Percentiles rank a stretch among this genome's conserved stretches.
Evolutionary conservation across 2,329 filamentous ascomycete genomes (phyloP).

Genomic region (Arthrobotrys entomopaga): DNA sequence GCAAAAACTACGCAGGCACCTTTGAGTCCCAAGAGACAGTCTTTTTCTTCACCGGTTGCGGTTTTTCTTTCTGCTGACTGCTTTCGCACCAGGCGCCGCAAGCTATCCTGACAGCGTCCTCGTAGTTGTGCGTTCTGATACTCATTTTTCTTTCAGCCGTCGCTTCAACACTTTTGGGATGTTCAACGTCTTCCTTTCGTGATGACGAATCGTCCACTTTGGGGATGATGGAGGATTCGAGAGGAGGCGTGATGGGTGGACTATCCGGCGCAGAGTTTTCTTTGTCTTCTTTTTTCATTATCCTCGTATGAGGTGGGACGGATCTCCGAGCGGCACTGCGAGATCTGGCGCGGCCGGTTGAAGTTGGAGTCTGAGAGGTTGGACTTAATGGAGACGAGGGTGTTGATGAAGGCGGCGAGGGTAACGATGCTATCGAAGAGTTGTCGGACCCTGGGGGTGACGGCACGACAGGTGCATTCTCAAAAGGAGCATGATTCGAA

Average conservation of each 20-base stretch:
- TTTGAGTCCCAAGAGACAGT: constrained; percentile 39
- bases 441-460: constrained; percentile 36
- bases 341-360: constrained; percentile 39
- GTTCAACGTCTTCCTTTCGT: constrained; percentile 11
- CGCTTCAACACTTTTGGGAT: constrained; percentile 8
- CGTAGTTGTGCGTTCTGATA: constrained; percentile 43
- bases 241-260: constrained; percentile 38
- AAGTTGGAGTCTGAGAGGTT: constrained; percentile 17
- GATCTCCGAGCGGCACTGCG: constrained; percentile 38
- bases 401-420: constrained; percentile 29
- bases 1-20: constrained; percentile 9
- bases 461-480: constrained; percentile 31
- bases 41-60: constrained; percentile 40
- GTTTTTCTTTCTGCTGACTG: constrained; percentile 7
- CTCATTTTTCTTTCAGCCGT: constrained; percentile 25
- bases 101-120: constrained; percentile 52
- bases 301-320: constrained; percentile 47
- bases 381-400: constrained; percentile 19
- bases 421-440: constrained; percentile 32
- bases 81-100: constrained; percentile 52
- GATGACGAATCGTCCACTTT: neutral
- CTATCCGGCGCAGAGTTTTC: constrained; percentile 18
- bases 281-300: constrained; percentile 42
- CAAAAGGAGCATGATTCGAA: constrained; percentile 24
- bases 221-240: neutral